These are phyloP conservation scores for Poa pratensis DNA, from an alignment of 176 grass and related monocot genomes.

Conservation along the genomic window DNA sequence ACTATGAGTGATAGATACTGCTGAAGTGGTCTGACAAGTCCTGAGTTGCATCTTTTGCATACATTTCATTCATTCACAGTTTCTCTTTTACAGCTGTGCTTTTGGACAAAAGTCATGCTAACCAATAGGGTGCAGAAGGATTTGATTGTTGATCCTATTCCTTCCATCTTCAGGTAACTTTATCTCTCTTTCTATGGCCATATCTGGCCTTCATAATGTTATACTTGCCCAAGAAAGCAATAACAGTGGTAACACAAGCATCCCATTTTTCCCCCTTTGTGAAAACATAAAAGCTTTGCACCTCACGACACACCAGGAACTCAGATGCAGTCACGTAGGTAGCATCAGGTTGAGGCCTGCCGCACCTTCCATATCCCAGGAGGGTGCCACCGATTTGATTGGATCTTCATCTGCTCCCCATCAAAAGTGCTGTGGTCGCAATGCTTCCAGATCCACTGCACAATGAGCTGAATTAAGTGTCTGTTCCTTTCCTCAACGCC, in stretches of 20 bases:
- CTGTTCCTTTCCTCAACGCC: neutral
- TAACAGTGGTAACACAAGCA: conserved; percentile 3
- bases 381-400: neutral
- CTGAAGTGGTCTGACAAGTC: conserved; percentile 9
- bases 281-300: neutral
- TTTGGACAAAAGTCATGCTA: conserved; percentile 5
- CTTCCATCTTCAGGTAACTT: conserved; percentile 32
- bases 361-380: neutral
- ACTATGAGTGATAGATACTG: neutral
- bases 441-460: neutral
- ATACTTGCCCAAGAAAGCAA: neutral
- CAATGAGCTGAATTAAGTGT: neutral
- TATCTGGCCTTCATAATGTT: neutral
- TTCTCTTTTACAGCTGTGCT: conserved; percentile 4
- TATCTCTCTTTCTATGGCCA: conserved; percentile 8
- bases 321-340: neutral
- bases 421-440: neutral
- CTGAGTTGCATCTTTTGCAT: neutral
- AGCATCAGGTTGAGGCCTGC: neutral
- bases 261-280: neutral
- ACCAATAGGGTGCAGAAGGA: neutral
- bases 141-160: conserved; percentile 21
- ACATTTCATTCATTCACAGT: conserved; percentile 11
- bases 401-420: neutral
- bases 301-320: neutral